phyloP scores from a whole-genome alignment of 73 alveolate genomes.

The Tetrahymena borealis region DNA sequence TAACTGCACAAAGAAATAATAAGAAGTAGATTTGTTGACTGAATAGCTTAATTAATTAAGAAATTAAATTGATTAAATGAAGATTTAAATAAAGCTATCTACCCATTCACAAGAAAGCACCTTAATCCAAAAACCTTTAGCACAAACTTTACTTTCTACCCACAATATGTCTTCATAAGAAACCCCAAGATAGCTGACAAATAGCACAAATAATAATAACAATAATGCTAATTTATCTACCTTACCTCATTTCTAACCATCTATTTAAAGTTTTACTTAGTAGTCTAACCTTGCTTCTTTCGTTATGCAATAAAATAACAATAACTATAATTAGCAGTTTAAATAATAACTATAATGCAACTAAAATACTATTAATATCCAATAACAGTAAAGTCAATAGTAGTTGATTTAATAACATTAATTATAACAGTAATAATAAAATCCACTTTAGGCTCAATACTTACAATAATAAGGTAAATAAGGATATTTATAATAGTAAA shows the following conservation, averaged over 20 bases:
- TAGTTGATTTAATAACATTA: no score
- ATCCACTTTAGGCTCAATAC: no score
- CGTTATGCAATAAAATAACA: background rate
- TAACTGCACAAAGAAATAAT: background rate
- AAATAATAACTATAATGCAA: no score
- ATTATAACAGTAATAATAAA: no score
- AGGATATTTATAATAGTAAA: background rate
- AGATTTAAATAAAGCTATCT: background rate
- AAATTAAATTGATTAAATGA: background rate
- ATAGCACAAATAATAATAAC: background rate
- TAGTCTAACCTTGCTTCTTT: background rate
- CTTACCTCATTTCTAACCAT: background rate
- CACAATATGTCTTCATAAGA: background rate
- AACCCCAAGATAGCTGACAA: background rate
- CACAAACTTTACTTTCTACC: background rate
- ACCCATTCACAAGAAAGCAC: background rate
- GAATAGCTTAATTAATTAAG: background rate
- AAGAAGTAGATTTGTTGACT: background rate
- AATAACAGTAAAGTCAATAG: no score
- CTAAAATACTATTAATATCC: no score
- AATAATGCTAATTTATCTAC: background rate
- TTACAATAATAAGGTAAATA: no score
- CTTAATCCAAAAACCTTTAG: background rate
- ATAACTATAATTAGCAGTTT: background rate
- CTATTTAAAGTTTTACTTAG: background rate